Evolutionary conservation across 805 yeast genomes (phyloP), one percentile per base, ranked within the genome.

Genomic region (Ogataea trehalophila): DNA sequence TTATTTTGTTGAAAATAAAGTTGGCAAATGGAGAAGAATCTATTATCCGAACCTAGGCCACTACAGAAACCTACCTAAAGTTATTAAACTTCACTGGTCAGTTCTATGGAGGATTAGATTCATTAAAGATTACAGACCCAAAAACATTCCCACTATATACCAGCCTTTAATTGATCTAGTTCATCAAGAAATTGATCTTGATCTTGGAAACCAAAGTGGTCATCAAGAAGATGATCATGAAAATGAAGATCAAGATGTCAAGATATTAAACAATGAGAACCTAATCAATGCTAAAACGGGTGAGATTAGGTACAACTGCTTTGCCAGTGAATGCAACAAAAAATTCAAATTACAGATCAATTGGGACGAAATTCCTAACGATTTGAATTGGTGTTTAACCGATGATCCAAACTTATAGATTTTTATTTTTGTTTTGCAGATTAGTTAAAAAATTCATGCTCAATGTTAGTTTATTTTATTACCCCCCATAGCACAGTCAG

Each of bases 31-130:
- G 85, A 66, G 63, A 47, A 68, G 72, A 42, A 62, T 66, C 5
- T 77, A 71, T 54, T 56, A 65, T 14, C 88, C 88, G 1, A 82
- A 83, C 56, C 55, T 80, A 3, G 88, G 88, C 2, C 66, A 77
- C 14, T 47, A 60, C 5, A 67, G 88, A 49, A 66, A 66, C 38
- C 63, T 83, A 4, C 86, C 87, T 1, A 49, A 51, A 1, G 62
- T 70, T 48, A 60, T 57, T 18, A 62, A 61, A 14, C 50, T 81
- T 33, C 88, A 83, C 61, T 83, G 88, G 87, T 80, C 87, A 41
- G 73, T 81, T 1, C 70, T 68, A 50, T 82, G 83, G 79, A 67
- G 84, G 52, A 56, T 76, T 45, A 77, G 72, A 49, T 71, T 65
- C 51, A 69, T 75, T 44, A 46, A 59, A 34, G 76, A 73, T 52